Percentiles rank a stretch among this genome's conserved stretches.
phyloP scores from a whole-genome alignment of 2,329 filamentous ascomycete species.

The Incumbomyces lentus region DNA sequence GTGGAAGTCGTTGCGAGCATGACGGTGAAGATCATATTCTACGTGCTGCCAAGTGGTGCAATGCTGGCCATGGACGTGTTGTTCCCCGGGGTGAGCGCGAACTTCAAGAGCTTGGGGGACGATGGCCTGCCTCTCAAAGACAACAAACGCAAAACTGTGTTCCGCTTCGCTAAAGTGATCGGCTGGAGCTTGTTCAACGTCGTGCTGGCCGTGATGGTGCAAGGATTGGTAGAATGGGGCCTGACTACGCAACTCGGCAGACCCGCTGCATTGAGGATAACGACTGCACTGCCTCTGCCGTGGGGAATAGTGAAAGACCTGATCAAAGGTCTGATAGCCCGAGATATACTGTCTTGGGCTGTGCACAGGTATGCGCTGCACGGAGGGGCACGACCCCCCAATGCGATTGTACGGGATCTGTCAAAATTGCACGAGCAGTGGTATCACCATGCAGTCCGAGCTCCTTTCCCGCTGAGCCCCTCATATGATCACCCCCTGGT shows the following conservation, averaged over 20 bases:
- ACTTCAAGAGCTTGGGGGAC: conserved; percentile 57
- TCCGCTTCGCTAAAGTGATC: conserved; percentile 22
- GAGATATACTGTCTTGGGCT: conserved; percentile 60
- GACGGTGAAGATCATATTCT: conserved; percentile 58
- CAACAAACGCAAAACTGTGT: conserved; percentile 28
- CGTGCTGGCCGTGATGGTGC: conserved; percentile 41
- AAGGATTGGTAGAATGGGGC: conserved; percentile 45
- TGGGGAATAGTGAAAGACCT: conserved; percentile 50
- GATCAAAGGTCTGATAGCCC: conserved; percentile 41
- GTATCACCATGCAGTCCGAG: conserved; percentile 42
- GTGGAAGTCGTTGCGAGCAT: conserved; percentile 66
- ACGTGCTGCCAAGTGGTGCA: conserved; percentile 59
- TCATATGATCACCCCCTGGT: conserved; percentile 51
- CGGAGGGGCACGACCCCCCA: conserved; percentile 23
- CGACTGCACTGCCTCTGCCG: conserved; percentile 51
- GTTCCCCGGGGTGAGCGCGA: conserved; percentile 57
- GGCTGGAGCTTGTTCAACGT: conserved; percentile 48
- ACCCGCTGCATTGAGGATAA: conserved; percentile 48
- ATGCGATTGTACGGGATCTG: conserved; percentile 16
- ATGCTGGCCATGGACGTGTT: conserved; percentile 64
- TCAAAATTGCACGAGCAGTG: conserved; percentile 42
- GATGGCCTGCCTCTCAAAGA: conserved; percentile 37
- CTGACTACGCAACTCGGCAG: conserved; percentile 44
- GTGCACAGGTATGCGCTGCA: conserved; percentile 67
- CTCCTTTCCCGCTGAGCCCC: conserved; percentile 47